phyloP scores from a whole-genome alignment of 176 grass and related monocot genomes.

The Oryza punctata region DNA sequence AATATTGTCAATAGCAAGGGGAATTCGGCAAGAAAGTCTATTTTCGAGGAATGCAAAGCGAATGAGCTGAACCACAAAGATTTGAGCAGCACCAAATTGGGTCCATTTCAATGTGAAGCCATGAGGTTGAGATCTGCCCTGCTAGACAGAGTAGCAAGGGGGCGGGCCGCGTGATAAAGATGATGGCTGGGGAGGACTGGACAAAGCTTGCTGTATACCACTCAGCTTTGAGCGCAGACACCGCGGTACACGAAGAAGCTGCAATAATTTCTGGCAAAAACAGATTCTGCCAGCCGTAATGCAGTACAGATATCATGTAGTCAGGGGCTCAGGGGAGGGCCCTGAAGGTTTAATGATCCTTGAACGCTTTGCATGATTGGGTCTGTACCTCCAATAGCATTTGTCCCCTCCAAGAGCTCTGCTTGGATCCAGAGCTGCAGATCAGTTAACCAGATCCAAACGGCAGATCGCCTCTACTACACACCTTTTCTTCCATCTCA shows the following conservation, averaged over 20 bases:
- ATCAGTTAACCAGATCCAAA: constrained; percentile 51
- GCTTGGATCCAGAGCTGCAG: constrained; percentile 39
- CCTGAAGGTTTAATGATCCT: constrained; percentile 47
- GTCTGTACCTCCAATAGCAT: constrained; percentile 49
- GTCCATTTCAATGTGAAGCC: constrained; percentile 20
- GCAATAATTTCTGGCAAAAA: constrained; percentile 57
- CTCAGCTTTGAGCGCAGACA: constrained; percentile 46
- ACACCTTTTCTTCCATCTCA: background rate
- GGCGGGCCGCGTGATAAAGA: constrained; percentile 34
- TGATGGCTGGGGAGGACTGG: constrained; percentile 26
- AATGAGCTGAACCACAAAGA: background rate
- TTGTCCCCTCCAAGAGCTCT: constrained; percentile 47
- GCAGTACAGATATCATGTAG: constrained; percentile 62
- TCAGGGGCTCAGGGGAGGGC: constrained; percentile 25
- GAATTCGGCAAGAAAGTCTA: background rate
- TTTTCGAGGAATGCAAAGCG: background rate
- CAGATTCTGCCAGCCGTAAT: constrained; percentile 68
- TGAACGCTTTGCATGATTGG: constrained; percentile 58
- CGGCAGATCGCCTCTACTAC: constrained; percentile 3
- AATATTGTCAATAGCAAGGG: background rate
- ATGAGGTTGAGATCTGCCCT: constrained; percentile 30
- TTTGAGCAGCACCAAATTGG: background rate
- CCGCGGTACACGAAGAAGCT: constrained; percentile 49
- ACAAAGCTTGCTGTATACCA: constrained; percentile 54
- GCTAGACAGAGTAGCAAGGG: constrained; percentile 10